Evolutionary conservation across 2,329 filamentous ascomycete genomes (phyloP), one percentile per base, ranked within the genome.

Genomic region (Aspergillus fumigatus): DNA sequence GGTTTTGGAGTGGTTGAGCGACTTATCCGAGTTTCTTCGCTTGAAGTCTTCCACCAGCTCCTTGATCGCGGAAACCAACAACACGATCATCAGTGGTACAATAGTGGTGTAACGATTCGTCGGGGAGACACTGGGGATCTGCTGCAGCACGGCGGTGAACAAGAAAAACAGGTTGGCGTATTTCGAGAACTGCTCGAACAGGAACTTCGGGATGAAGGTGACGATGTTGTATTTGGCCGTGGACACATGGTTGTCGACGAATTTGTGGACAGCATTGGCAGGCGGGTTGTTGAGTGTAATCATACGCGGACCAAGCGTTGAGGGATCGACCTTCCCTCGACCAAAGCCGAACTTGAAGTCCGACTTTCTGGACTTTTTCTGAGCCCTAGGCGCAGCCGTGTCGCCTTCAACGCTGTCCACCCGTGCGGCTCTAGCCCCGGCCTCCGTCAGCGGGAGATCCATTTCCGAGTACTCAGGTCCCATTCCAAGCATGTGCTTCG

Each of bases 111-210:
- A 99, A 74, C 82, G 84, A 77, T 97, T 97, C 9, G 94, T 99
- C 7, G 95, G 94, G 35, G 92, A 96, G 59, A 99, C 88, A 63
- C 89, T 88, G 23, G 94, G 94, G 59, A 99, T 96, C 74, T 99
- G 94, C 78, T 99, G 94, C 48, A 99, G 79, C 43, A 85, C 87
- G 17, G 94, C 92, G 40, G 94, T 99, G 75, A 99, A 97, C 72
- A 99, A 84, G 88, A 99, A 99, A 81, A 99, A 99, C 70, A 99
- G 77, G 77, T 99, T 99, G 80, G 94, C 94, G 75, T 97, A 96
- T 80, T 97, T 99, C 59, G 92, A 97, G 77, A 99, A 99, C 73
- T 99, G 94, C 75, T 99, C 94, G 73, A 93, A 92, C 55, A 99
- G 81, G 76, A 99, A 99, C 75, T 99, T 99, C 51, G 94, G 94